These are phyloP conservation scores for Halteria grandinella DNA, from an alignment of 73 alveolate species.

Conservation along the genomic window DNA sequence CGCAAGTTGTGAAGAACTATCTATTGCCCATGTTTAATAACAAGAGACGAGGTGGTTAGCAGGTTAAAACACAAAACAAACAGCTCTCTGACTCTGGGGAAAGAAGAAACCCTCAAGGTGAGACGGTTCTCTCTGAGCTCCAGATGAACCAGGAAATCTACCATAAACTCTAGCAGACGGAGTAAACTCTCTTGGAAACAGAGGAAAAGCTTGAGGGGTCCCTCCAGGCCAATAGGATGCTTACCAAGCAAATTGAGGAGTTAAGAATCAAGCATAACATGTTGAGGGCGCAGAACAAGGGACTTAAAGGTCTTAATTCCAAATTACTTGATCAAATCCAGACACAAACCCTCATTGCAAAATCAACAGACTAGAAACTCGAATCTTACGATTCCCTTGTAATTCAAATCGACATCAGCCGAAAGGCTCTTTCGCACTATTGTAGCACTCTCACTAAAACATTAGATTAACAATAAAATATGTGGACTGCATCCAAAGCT, in stretches of 20 bases:
- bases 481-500: background rate
- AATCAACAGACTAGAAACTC: no score
- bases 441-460: background rate
- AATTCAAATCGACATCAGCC: no score
- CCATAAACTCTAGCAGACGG: background rate
- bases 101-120: background rate
- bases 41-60: no score
- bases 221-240: background rate
- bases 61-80: no score
- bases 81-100: background rate
- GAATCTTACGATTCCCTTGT: no score
- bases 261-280: background rate
- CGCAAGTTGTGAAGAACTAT: conserved; percentile 57
- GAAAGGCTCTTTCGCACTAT: background rate
- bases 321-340: background rate
- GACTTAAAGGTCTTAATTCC: background rate
- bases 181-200: background rate
- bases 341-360: no score
- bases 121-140: background rate
- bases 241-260: background rate
- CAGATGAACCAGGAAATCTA: background rate
- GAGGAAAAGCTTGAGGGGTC: conserved; percentile 1
- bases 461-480: no score
- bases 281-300: background rate
- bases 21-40: conserved; percentile 69